phyloP scores from a whole-genome alignment of 1,284 basidiomycete species.

The Schizophyllum amplum region DNA sequence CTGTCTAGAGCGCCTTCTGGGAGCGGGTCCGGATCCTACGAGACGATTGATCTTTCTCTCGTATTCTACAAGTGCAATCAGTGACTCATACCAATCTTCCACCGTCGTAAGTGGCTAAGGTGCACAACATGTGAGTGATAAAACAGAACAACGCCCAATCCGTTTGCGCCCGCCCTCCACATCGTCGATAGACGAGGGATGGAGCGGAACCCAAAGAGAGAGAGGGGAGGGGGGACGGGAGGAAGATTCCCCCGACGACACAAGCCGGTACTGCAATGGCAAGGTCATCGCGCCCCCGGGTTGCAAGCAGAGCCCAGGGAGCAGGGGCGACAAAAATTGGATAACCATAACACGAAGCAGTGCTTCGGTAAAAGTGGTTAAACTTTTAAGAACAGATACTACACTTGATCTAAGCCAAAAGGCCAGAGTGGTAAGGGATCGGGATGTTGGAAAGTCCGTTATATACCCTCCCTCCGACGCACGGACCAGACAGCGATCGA shows the following conservation, averaged over 20 bases:
- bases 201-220: conserved; percentile 13
- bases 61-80: no score
- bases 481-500: neutral
- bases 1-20: no score
- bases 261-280: conserved; percentile 38
- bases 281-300: conserved; percentile 37
- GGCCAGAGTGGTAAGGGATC: conserved; percentile 60
- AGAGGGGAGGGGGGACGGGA: no score
- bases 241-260: conserved; percentile 35
- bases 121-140: no score
- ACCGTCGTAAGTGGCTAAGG: neutral
- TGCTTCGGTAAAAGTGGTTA: conserved; percentile 35
- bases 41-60: no score
- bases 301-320: conserved; percentile 42
- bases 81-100: neutral
- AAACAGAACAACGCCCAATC: neutral
- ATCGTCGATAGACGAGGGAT: conserved; percentile 16
- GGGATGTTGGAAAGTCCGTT: neutral
- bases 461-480: neutral
- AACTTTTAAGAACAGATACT: conserved; percentile 74
- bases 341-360: conserved; percentile 35
- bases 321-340: conserved; percentile 42
- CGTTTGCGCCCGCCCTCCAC: neutral
- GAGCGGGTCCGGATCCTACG: no score
- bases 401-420: conserved; percentile 85